These are phyloP conservation scores for Fusarium nematophilum DNA, from an alignment of 2,329 filamentous ascomycete species.

Conservation along the genomic window DNA sequence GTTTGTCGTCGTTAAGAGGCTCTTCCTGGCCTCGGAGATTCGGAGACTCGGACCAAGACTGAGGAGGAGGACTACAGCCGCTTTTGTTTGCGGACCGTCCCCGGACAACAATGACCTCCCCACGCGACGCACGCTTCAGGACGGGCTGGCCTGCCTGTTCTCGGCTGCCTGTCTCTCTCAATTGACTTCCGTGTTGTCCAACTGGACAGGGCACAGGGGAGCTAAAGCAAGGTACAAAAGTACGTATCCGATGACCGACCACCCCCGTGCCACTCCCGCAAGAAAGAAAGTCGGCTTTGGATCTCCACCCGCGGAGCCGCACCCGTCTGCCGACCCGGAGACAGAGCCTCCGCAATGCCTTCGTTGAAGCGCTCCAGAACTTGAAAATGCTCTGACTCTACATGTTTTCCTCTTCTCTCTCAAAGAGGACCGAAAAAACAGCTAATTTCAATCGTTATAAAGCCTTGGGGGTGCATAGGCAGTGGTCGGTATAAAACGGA, in stretches of 20 bases:
- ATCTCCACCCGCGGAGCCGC: conserved; percentile 35
- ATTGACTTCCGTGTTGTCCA: too few species aligned
- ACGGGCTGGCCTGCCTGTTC: neutral
- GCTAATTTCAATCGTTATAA: too few species aligned
- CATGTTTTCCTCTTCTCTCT: too few species aligned
- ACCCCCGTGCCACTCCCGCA: neutral
- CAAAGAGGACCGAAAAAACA: too few species aligned
- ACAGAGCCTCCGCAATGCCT: conserved; percentile 5
- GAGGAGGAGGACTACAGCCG: neutral
- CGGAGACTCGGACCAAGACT: conserved; percentile 36
- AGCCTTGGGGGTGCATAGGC: neutral
- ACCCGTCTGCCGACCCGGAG: conserved; percentile 18
- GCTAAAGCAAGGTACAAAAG: conserved; percentile 16
- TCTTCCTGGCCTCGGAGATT: conserved; percentile 36
- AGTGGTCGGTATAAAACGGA: neutral
- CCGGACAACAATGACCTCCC: too few species aligned
- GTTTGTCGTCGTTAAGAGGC: neutral
- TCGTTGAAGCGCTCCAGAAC: conserved; percentile 12
- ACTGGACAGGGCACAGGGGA: too few species aligned
- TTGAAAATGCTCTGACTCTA: too few species aligned
- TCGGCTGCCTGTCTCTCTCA: too few species aligned
- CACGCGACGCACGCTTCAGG: too few species aligned
- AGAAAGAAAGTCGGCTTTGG: conserved; percentile 1
- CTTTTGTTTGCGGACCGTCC: too few species aligned
- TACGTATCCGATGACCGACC: conserved; percentile 2